Evolutionary conservation across 441 rosid genomes (phyloP), one percentile per base, ranked within the genome.

Genomic region (Pelargonium cotyledonis): DNA sequence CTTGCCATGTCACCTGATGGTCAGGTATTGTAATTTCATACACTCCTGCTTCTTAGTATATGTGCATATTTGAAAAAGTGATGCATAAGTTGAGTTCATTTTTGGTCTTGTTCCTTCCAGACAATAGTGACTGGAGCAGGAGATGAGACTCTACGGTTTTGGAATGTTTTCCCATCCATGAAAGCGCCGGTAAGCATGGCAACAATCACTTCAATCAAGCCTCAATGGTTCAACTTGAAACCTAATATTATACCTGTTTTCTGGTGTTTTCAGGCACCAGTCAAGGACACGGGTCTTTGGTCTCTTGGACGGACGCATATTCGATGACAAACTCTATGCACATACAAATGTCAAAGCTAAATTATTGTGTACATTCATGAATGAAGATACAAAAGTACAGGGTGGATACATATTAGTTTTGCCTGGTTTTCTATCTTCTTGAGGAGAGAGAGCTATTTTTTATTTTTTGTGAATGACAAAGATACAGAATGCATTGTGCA

Each of bases 51-150:
- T 23, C 26, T 23, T 23, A 23, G 26, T 43, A 3, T 8, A 12
- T 31, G 5, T 57, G 0, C 12, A 19, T 57, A 57, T 19, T 11
- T 18, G 62, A 57, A 57, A 18, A 21, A 57, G 29, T 57, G 8
- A 18, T 23, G 29, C 62, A 57, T 18, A 3, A 41, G 8, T 41
- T 41, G 46, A 41, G 8, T 57, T 57, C 62, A 16, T 31, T 31
- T 31, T 31, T 18, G 62, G 0, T 57, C 1, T 57, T 23, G 26
- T 23, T 23, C 26, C 26, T 5, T 76, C 75, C 86, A 89, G 91
- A 95, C 99, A 26, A 90, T 95, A 78, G 98, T 95, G 68, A 95
- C 99, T 0, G 99, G 99, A 75, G 99, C 99, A 65, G 99, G 99
- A 60, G 99, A 95, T 61, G 99, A 95, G 81, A 95, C 98, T 15